Base-by-base conservation (phyloP, 1,139 yeast species). In the Scheffersomyces segobiensis region DNA sequence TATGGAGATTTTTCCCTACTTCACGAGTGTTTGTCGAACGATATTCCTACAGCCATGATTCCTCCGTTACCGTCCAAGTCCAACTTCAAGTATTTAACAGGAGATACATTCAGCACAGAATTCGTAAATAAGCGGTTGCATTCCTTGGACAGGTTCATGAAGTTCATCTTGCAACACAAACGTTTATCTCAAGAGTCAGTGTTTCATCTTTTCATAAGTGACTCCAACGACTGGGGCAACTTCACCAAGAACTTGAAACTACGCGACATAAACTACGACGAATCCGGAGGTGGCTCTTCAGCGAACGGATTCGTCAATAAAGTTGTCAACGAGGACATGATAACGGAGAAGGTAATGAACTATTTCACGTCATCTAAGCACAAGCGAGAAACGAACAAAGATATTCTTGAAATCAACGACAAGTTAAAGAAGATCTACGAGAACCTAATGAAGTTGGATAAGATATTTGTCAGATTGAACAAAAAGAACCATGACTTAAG, bases 61-160 rank as follows among this genome's bases (percentile, higher is more conserved):
- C 99, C 99, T 1, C 98, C 99, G 12, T 79, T 95, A 57, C 99
- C 99, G 0, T 96, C 96, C 61, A 93, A 93, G 74, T 91, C 90
- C 78, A 86, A 96, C 61, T 80, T 93, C 66, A 97, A 95, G 72
- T 95, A 95, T 71, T 81, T 95, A 58, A 93, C 97, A 51, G 99
- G 99, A n/a, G 98, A 95, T 67, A 82, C 97, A 20, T 91, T 91
- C 70, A 85, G 91, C 56, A 75, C 83, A 12, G 91, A 91, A 59
- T 95, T 95, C 73, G 93, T 97, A 0, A 80, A 83, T 62, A 90
- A 91, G 69, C 79, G 99, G 63, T 88, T 96, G n/a, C 87, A 88
- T 55, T 91, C 98, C 5, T 78, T 95, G 57, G 87, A 89, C 66
- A 79, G 96, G 60, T 95, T 93, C 69, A 73, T 95, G 57, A 79